Conservation (phyloP, 2,329 filamentous ascomycete genomes). For the Sclerotinia sclerotiorum region DNA sequence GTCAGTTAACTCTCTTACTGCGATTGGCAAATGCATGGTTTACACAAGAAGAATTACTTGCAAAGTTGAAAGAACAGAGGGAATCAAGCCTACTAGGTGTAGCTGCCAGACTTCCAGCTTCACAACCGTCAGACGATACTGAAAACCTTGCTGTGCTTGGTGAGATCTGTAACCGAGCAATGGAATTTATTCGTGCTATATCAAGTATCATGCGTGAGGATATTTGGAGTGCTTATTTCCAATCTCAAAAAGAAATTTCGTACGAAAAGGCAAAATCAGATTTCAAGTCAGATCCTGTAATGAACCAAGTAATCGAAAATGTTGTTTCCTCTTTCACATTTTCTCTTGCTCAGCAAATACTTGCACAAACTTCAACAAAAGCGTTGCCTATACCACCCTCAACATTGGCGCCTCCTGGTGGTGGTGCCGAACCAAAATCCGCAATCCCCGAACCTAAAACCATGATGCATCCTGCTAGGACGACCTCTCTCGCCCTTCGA, state of each 20-base stretch:
- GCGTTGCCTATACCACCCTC: constrained; percentile 65
- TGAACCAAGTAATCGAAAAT: constrained; percentile 64
- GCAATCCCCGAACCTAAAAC: constrained; percentile 68
- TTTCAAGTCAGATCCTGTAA: constrained; percentile 40
- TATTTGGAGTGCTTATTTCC: constrained; percentile 59
- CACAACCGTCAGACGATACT: constrained; percentile 54
- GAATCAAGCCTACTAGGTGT: constrained; percentile 58
- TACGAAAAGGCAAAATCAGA: constrained; percentile 39
- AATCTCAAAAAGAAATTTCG: constrained; percentile 21
- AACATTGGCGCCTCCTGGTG: constrained; percentile 45
- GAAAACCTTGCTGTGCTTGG: constrained; percentile 80
- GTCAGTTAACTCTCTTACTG: constrained; percentile 79
- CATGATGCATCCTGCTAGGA: constrained; percentile 67
- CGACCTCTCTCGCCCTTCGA: constrained; percentile 56
- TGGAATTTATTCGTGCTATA: constrained; percentile 80
- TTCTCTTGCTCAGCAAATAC: constrained; percentile 71
- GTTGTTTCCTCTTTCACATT: constrained; percentile 77
- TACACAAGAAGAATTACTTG: constrained; percentile 60
- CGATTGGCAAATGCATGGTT: constrained; percentile 75
- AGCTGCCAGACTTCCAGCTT: constrained; percentile 51
- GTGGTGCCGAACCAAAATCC: constrained; percentile 57
- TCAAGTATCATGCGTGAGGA: constrained; percentile 79
- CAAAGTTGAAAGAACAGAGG: constrained; percentile 62
- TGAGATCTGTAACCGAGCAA: constrained; percentile 78
- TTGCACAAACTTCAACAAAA: constrained; percentile 71